Evolutionary conservation across 495 filamentous ascomycete genomes (phyloP).

Genomic region (Lepidopterella palustris): DNA sequence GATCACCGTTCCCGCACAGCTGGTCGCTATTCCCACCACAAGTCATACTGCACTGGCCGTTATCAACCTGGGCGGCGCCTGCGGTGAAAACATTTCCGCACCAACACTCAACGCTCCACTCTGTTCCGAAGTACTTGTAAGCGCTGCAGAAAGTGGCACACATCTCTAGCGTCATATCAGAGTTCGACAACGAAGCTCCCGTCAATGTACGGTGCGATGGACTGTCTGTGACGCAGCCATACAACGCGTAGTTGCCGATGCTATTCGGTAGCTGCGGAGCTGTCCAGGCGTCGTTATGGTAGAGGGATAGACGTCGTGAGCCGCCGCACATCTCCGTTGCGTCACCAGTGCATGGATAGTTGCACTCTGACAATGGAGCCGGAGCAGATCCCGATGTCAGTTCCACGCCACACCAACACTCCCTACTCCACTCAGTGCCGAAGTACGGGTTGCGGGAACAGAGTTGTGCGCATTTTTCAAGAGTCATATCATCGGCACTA

Average conservation of each 20-base stretch:
- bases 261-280: not conserved
- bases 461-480: not conserved
- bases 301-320: constrained; percentile 13
- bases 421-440: not conserved
- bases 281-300: not conserved
- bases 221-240: constrained; percentile 5
- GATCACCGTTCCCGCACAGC: constrained; percentile 42
- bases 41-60: constrained; percentile 38
- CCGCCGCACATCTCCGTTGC: constrained; percentile 19
- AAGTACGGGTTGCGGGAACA: constrained; percentile 3
- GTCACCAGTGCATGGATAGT: constrained; percentile 18
- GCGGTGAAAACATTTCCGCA: constrained; percentile 23
- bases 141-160: constrained; percentile 33
- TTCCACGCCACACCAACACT: not conserved
- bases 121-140: constrained; percentile 36
- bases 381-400: constrained; percentile 16
- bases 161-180: constrained; percentile 32
- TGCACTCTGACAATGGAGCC: constrained; percentile 13
- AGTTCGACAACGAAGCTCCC: constrained; percentile 15
- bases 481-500: not conserved
- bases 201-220: constrained; percentile 30
- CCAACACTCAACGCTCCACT: constrained; percentile 34
- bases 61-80: constrained; percentile 28
- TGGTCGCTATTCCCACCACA: constrained; percentile 39
- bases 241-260: not conserved